Percentiles rank a stretch among this genome's conserved stretches.
phyloP scores from a whole-genome alignment of 2,329 filamentous ascomycete species.

The Lecanicillium sp. region DNA sequence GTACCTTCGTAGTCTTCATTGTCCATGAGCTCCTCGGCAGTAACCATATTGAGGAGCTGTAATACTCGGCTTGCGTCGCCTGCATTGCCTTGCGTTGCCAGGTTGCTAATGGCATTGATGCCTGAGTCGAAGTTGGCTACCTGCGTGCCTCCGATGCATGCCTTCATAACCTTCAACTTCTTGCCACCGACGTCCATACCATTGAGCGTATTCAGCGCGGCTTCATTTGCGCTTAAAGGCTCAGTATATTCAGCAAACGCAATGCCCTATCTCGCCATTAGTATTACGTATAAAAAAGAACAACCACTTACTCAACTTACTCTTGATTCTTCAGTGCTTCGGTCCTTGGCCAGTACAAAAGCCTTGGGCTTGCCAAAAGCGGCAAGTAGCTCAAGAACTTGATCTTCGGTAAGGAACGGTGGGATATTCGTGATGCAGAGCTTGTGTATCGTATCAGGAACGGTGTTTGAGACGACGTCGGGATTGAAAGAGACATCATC shows the following conservation, averaged over 20 bases:
- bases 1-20: constrained; percentile 91
- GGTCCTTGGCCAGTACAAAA: constrained; percentile 84
- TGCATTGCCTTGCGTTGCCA: constrained; percentile 79
- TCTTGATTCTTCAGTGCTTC: constrained; percentile 73
- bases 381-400: constrained; percentile 81
- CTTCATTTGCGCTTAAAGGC: constrained; percentile 58
- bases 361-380: constrained; percentile 91
- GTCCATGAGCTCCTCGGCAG: constrained; percentile 86
- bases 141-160: constrained; percentile 90
- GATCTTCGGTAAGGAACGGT: constrained; percentile 78
- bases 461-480: constrained; percentile 68
- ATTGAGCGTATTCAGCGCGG: constrained; percentile 84
- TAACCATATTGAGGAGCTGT: constrained; percentile 97
- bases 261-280: constrained; percentile 56
- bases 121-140: constrained; percentile 88
- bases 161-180: constrained; percentile 75
- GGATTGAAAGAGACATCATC: constrained; percentile 68
- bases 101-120: constrained; percentile 95
- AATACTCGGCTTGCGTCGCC: constrained; percentile 76
- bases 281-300: constrained; percentile 25
- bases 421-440: constrained; percentile 89
- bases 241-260: constrained; percentile 95
- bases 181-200: constrained; percentile 89
- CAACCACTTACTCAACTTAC: constrained; percentile 41
- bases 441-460: constrained; percentile 91